Evolutionary conservation across 495 filamentous ascomycete genomes (phyloP).

Genomic region (Penicillium robsamsonii): DNA sequence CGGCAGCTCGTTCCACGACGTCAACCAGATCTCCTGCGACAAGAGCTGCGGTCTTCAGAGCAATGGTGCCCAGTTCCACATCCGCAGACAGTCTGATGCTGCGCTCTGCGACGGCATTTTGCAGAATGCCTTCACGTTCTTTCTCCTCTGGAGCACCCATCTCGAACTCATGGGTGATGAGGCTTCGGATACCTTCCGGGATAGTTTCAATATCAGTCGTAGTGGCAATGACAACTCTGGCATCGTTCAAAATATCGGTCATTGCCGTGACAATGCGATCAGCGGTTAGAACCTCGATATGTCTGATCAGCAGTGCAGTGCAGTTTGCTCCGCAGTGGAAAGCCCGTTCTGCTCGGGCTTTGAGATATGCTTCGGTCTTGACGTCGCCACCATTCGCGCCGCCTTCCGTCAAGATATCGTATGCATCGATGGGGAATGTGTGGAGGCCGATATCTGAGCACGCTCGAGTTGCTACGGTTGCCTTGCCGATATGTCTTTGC

Average conservation of each 20-base stretch:
- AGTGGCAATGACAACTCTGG: slow-evolving; percentile 82
- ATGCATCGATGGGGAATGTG: slow-evolving; percentile 84
- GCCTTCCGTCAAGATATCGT: slow-evolving; percentile 88
- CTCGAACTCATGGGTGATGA: slow-evolving; percentile 96
- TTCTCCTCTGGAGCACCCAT: slow-evolving; percentile 89
- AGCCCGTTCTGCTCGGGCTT: slow-evolving; percentile 82
- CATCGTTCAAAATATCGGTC: slow-evolving; percentile 69
- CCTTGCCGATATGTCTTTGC: slow-evolving; percentile 89
- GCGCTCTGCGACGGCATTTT: slow-evolving; percentile 70
- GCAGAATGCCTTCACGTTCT: slow-evolving; percentile 83
- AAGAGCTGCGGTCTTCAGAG: slow-evolving; percentile 91
- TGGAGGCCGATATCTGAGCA: slow-evolving; percentile 88
- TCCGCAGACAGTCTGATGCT: slow-evolving; percentile 70
- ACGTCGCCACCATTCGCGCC: slow-evolving; percentile 83
- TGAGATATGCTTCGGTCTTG: slow-evolving; percentile 86
- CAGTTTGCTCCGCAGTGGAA: slow-evolving; percentile 80
- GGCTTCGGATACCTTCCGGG: slow-evolving; percentile 78
- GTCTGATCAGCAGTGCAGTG: slow-evolving; percentile 79
- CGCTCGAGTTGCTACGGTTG: slow-evolving; percentile 68
- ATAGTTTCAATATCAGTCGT: slow-evolving; percentile 94
- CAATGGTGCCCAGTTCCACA: slow-evolving; percentile 78
- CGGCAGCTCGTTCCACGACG: slow-evolving; percentile 84
- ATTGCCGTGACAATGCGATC: slow-evolving; percentile 83
- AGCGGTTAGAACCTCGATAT: slow-evolving; percentile 86
- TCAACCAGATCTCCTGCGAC: slow-evolving; percentile 93